Conservation (phyloP, 306 rosid genomes). For the Leucaena leucocephala region DNA sequence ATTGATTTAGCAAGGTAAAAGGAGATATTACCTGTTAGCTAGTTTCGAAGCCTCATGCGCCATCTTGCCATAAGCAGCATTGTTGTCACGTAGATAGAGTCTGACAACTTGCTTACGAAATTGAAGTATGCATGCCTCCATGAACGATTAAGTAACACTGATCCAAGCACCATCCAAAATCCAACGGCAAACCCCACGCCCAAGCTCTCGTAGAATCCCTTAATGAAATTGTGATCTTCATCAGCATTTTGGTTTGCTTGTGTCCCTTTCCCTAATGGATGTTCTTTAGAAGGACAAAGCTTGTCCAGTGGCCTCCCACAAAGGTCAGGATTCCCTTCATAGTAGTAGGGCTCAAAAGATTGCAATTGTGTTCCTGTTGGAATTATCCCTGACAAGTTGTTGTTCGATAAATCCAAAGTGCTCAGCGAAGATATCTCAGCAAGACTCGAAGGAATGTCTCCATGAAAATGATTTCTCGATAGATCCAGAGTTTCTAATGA, state of each 20-base stretch:
- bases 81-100: not conserved
- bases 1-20: too few relatives aligned
- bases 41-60: not conserved
- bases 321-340: not conserved
- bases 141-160: not conserved
- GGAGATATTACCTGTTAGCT: not conserved
- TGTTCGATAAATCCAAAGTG: conserved; percentile 13
- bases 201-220: not conserved
- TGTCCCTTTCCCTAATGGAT: not conserved
- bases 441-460: conserved; percentile 20
- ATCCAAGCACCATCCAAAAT: not conserved
- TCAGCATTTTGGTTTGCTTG: not conserved
- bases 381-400: conserved; percentile 24
- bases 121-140: not conserved
- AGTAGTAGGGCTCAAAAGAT: not conserved
- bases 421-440: not conserved
- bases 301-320: not conserved
- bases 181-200: not conserved
- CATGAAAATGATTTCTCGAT: conserved; percentile 16
- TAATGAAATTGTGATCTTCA: not conserved
- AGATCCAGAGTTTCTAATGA: not conserved
- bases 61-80: not conserved
- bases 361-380: conserved; percentile 23
- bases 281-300: not conserved
- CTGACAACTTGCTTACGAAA: not conserved